Base-by-base conservation (phyloP, 2,329 filamentous ascomycete species). In the Whalleya microplaca region DNA sequence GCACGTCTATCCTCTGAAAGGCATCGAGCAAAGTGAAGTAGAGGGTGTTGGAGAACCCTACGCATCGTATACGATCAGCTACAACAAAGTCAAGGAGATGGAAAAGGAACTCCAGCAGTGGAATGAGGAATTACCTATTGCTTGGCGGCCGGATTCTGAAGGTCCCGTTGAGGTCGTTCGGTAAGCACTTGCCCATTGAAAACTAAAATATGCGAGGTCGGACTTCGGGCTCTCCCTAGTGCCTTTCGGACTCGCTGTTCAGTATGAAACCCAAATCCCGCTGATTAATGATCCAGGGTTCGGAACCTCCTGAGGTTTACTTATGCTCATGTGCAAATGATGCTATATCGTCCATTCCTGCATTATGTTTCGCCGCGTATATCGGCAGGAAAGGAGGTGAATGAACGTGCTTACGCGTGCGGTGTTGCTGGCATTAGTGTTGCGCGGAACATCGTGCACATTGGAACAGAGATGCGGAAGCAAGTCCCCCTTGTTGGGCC, bases 251-350 rank as follows among this genome's bases (percentile, higher is more conserved):
- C 41, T 10, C 21, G 20, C 23, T 27, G 9, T 27, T 27, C 23
- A 27, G 23, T 18, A 7, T 21, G 10, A 18, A 21, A 48, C 18
- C 20, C 41, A 49, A 44, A 29, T 21, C 49, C 14, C 41, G 42
- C 69, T 70, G 58, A 71, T 32, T 41, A 20, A 12, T 51, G 42
- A 41, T 32, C 45, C 50, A 84, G 82, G 9, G 80, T 86, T n/a
- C 90, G 91, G 58, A 91, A 92, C 61, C 78, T 93, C 21, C 78
- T 95, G 19, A 83, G 90, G 37, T 88, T 95, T 72, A 84, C 87
- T n/a, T 94, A 90, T 69, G 89, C 89, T 2, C 90, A 94, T 67
- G 89, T 92, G 4, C 91, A 94, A 68, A 87, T 95, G 71, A 86
- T 95, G 68, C 76, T 95, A 1, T 95, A 95, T 67, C 81, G 91